A percentile compares a stretch with the other conserved stretches of the same genome.
phyloP scores from a whole-genome alignment of 257 asterid species.

The Schizonepeta tenuifolia region DNA sequence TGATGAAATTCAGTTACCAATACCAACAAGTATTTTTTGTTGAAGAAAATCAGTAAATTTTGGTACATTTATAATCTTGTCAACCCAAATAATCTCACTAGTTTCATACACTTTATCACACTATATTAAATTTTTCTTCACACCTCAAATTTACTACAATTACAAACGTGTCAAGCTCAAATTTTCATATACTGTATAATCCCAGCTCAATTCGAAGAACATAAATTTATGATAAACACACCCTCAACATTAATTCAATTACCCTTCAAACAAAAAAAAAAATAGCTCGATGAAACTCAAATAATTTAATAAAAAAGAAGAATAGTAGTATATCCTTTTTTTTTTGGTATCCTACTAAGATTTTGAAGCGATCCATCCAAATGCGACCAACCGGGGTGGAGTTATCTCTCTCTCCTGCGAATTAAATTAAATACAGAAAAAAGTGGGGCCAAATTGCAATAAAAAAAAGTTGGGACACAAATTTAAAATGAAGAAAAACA shows the following conservation, averaged over 20 bases:
- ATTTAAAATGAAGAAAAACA: not conserved
- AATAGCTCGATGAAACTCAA: not conserved
- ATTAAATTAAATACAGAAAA: not conserved
- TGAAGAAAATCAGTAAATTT: too few relatives aligned
- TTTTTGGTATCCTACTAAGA: not conserved
- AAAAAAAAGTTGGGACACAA: not conserved
- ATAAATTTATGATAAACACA: too few relatives aligned
- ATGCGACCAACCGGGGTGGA: not conserved
- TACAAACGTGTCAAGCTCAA: not conserved
- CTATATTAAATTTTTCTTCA: too few relatives aligned
- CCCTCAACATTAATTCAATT: too few relatives aligned
- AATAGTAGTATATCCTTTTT: not conserved
- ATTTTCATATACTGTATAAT: not conserved
- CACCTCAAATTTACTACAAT: too few relatives aligned
- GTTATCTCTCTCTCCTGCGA: not conserved
- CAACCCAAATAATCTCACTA: too few relatives aligned
- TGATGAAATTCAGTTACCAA: too few relatives aligned
- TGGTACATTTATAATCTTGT: too few relatives aligned
- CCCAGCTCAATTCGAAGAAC: not conserved
- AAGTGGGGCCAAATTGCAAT: slow-evolving; percentile 33
- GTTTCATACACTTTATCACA: too few relatives aligned
- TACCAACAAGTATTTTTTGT: too few relatives aligned
- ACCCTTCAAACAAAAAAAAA: too few relatives aligned
- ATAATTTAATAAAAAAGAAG: not conserved
- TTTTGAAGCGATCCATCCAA: slow-evolving; percentile 12